Base-by-base conservation (phyloP, 805 yeast genomes). In the Kodamaea laetipori region DNA sequence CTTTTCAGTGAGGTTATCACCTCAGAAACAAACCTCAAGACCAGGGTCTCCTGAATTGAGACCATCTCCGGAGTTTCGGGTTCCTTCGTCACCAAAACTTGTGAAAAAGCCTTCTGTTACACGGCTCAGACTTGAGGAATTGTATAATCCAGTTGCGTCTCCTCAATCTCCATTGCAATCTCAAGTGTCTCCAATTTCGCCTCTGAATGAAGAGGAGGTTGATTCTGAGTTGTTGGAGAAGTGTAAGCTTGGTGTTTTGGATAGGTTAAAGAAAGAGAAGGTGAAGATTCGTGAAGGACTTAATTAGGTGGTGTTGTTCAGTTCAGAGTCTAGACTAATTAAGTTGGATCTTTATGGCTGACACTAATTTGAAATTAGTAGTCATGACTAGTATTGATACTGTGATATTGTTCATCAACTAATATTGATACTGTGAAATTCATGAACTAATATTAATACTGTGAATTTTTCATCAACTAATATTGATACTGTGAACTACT, bases 171-270 rank as follows among this genome's bases (percentile, higher is more conserved):
- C 23, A 11, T 21, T 33, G 25, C 31, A 27, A 27, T 27, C n/a
- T n/a, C n/a, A n/a, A n/a, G n/a, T n/a, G n/a, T n/a, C n/a, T n/a
- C n/a, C n/a, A n/a, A n/a, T n/a, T n/a, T n/a, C n/a, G n/a, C n/a
- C n/a, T n/a, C 24, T 6, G 24, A 21, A 38, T 10, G 26, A 26
- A 10, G 23, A 15, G 19, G 31, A 35, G 10, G 24, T 35, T 6
- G 44, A 41, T 18, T 27, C 36, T 21, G 44, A 27, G 11, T 19
- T 35, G 30, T 26, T 28, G 35, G 60, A 58, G 12, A 64, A 63
- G 47, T 65, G 69, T 47, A 53, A 52, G 42, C n/a, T 11, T 3
- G 66, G 67, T 1, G 57, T 65, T 4, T 35, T 45, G 17, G 61
- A 57, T 12, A 56, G 57, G 44, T 45, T 65, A 11, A 46, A 45